Percentiles rank a stretch among this genome's conserved stretches.
phyloP scores from a whole-genome alignment of 2,329 filamentous ascomycete genomes.

The Bisporella sp. region DNA sequence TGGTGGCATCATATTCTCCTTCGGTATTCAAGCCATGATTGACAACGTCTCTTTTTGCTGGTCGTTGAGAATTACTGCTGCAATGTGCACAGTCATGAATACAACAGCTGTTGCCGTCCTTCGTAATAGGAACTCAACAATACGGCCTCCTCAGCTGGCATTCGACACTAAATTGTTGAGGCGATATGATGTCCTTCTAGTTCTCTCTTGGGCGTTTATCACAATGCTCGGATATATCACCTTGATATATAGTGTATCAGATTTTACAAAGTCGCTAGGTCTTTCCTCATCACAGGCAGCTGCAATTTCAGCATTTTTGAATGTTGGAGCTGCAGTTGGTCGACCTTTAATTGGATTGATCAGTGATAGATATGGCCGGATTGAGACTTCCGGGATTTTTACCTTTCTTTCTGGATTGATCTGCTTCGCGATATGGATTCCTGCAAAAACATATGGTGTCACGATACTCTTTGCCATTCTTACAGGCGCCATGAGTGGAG shows the following conservation, averaged over 20 bases:
- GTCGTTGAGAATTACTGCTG: slow-evolving; percentile 40
- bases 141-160: slow-evolving; percentile 5
- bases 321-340: slow-evolving; percentile 40
- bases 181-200: slow-evolving; percentile 29
- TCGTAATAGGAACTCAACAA: slow-evolving; percentile 8
- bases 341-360: slow-evolving; percentile 37
- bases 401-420: slow-evolving; percentile 33
- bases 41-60: slow-evolving; percentile 41
- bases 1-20: slow-evolving; percentile 44
- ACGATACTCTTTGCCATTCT: slow-evolving; percentile 36
- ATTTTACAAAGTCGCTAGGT: slow-evolving; percentile 38
- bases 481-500: slow-evolving; percentile 37
- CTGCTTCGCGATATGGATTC: slow-evolving; percentile 39
- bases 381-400: slow-evolving; percentile 32
- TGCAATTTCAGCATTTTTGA: slow-evolving; percentile 35
- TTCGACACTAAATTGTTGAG: slow-evolving; percentile 25
- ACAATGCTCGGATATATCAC: slow-evolving; percentile 41
- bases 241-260: slow-evolving; percentile 39
- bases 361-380: slow-evolving; percentile 37
- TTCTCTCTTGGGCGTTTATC: slow-evolving; percentile 36
- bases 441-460: slow-evolving; percentile 34
- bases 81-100: slow-evolving; percentile 11
- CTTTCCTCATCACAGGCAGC: slow-evolving; percentile 33
- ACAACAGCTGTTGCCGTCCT: slow-evolving; percentile 8
- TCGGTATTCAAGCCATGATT: slow-evolving; percentile 45